These are phyloP conservation scores for Citrullus mucosospermus DNA, from an alignment of 306 rosid genomes.

Conservation along the genomic window DNA sequence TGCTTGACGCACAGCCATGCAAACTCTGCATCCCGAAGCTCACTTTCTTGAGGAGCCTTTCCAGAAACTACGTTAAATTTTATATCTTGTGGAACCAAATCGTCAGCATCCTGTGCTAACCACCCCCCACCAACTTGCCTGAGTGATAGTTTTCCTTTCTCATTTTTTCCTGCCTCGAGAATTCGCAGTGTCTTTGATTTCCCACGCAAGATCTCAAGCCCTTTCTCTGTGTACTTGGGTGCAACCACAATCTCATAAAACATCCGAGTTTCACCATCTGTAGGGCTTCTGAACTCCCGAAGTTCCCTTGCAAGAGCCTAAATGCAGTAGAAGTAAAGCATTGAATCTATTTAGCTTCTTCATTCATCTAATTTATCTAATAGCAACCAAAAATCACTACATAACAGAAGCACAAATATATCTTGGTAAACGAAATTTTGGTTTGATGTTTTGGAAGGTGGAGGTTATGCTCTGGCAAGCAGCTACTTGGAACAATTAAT, in stretches of 20 bases:
- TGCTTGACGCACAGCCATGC: slow-evolving; percentile 92
- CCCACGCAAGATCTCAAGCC: slow-evolving; percentile 78
- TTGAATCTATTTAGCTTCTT: neutral
- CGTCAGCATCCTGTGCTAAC: slow-evolving; percentile 88
- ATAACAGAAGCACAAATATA: neutral
- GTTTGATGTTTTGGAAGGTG: neutral
- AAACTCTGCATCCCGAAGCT: slow-evolving; percentile 63
- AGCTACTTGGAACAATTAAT: neutral
- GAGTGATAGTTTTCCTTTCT: slow-evolving; percentile 78
- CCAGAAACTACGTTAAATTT: slow-evolving; percentile 45
- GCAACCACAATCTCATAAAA: slow-evolving; percentile 98
- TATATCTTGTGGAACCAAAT: slow-evolving; percentile 57
- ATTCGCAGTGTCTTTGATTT: slow-evolving; percentile 77
- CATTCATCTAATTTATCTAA: neutral
- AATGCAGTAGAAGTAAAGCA: neutral
- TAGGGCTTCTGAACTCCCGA: slow-evolving; percentile 84
- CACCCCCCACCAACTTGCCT: slow-evolving; percentile 96
- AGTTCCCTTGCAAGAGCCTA: slow-evolving; percentile 86
- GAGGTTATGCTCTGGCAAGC: neutral
- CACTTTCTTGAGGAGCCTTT: slow-evolving; percentile 46
- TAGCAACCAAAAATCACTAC: neutral
- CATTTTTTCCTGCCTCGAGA: slow-evolving; percentile 62
- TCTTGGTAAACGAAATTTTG: neutral
- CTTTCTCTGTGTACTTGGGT: slow-evolving; percentile 67
- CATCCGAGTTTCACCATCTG: slow-evolving; percentile 88